Percentiles rank a stretch among this genome's conserved stretches.
phyloP scores from a whole-genome alignment of 2,329 filamentous ascomycete genomes.

The Metarhizium sp. region DNA sequence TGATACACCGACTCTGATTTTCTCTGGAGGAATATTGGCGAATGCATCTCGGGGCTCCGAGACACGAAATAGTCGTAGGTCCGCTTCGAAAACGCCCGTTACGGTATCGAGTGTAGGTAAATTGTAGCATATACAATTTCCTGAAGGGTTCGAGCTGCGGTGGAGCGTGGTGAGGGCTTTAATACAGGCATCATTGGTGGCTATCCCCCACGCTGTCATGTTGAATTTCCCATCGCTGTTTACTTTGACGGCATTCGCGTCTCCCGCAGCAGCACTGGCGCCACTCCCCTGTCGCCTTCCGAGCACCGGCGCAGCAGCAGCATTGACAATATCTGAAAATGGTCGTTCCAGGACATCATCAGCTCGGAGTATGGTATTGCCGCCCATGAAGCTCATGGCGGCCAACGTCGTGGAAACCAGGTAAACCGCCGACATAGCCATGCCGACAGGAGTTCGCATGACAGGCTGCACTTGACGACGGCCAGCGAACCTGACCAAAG shows the following conservation, averaged over 20 bases:
- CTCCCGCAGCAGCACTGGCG: conserved; percentile 1
- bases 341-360: conserved; percentile 5
- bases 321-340: neutral
- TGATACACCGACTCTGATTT: conserved; percentile 44
- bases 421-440: neutral
- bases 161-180: conserved; percentile 44
- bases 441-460: conserved; percentile 1
- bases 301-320: neutral
- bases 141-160: conserved; percentile 60
- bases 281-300: neutral
- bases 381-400: neutral
- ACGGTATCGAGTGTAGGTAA: conserved; percentile 58
- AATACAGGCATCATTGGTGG: conserved; percentile 50
- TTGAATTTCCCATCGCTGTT: conserved; percentile 38
- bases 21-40: conserved; percentile 36
- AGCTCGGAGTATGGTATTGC: conserved; percentile 1
- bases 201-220: conserved; percentile 44
- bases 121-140: conserved; percentile 77
- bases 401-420: conserved; percentile 1
- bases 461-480: neutral
- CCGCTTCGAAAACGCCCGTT: conserved; percentile 65
- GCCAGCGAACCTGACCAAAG: neutral
- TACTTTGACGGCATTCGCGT: conserved; percentile 20
- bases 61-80: conserved; percentile 65
- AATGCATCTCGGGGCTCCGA: conserved; percentile 48